Evolutionary conservation across 148 eudicot species (phyloP), one percentile per base, ranked within the genome.

Genomic region (Arbutus unedo): DNA sequence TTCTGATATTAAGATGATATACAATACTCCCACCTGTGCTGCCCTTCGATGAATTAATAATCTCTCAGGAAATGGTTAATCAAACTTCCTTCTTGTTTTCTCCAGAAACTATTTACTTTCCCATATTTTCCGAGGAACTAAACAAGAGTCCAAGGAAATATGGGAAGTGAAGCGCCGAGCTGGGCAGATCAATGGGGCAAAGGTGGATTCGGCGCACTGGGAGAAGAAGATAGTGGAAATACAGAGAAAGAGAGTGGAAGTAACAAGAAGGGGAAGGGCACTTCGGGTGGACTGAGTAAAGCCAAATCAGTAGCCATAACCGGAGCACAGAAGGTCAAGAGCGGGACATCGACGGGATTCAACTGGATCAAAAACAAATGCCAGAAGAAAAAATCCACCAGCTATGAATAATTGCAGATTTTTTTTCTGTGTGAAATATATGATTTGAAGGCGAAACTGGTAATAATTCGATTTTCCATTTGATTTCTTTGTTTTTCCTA

Each of bases 111-210:
- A 5, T 16, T 57, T 2, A 4, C 19, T 57, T 57, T 50, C 13
- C 10, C 62, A 19, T 60, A 60, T 62, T 21, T 62, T 62, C 31
- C 68, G 13, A 8, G 8, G 38, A 21, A 66, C 9, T 41, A 10
- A 25, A 25, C 70, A 64, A 64, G 41, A 66, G 25, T 3, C 11
- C 9, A 21, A 25, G 71, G 9, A 68, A 70, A 0, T 10, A 70
- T 70, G 74, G 21, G 4, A 1, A 88, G 82, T 0, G 93, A 91
- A 43, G 93, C 90, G 73, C 91, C 95, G 9, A 89, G 91, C 82
- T 94, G 98, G 98, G 95, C 98, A 7, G 98, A 94, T 92, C 98
- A 94, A 83, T 92, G 98, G 98, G 98, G 98, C 6, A 88, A 91
- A 48, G 98, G 98, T 74, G 95, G 98, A 2, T 51, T 94, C 13